Evolutionary conservation across 257 asterid genomes (phyloP).

Genomic region (Plantago ovata): DNA sequence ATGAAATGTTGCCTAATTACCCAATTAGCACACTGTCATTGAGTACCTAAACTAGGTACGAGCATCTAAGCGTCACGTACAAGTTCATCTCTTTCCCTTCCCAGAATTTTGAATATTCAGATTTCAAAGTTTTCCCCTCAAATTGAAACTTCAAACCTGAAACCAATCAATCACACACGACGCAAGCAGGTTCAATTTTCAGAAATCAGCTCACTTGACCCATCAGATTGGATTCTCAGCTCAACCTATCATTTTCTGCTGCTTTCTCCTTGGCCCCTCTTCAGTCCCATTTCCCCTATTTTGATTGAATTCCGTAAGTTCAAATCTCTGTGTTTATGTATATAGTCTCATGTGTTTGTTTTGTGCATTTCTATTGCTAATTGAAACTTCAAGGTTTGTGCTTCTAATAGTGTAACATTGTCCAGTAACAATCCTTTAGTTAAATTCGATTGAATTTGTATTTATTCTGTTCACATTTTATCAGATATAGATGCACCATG

Average conservation of each 20-base stretch:
- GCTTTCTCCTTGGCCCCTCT: background rate
- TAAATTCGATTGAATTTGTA: slow-evolving; percentile 23
- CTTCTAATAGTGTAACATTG: background rate
- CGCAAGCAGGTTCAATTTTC: background rate
- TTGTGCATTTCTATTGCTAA: slow-evolving; percentile 16
- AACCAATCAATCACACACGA: background rate
- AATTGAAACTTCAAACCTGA: slow-evolving; percentile 9
- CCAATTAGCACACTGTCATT: too few species aligned
- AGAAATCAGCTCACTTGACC: slow-evolving; percentile 1
- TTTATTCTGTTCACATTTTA: slow-evolving; percentile 29
- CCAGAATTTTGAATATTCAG: background rate
- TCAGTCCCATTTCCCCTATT: background rate
- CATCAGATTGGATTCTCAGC: background rate
- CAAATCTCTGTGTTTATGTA: background rate
- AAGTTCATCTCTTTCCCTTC: background rate
- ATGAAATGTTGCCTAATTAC: too few species aligned
- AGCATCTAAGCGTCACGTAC: slow-evolving; percentile 11
- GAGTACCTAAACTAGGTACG: background rate
- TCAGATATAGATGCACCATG: too few species aligned
- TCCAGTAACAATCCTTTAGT: slow-evolving; percentile 12
- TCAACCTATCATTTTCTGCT: too few species aligned
- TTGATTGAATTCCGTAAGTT: background rate
- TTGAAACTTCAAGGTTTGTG: slow-evolving; percentile 10
- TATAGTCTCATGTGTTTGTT: too few species aligned
- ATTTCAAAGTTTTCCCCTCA: slow-evolving; percentile 5